A percentile compares a stretch with the other conserved stretches of the same genome.
Evolutionary conservation across 2,329 filamentous ascomycete genomes (phyloP).

Genomic region (Aspergillus aculeatinus): DNA sequence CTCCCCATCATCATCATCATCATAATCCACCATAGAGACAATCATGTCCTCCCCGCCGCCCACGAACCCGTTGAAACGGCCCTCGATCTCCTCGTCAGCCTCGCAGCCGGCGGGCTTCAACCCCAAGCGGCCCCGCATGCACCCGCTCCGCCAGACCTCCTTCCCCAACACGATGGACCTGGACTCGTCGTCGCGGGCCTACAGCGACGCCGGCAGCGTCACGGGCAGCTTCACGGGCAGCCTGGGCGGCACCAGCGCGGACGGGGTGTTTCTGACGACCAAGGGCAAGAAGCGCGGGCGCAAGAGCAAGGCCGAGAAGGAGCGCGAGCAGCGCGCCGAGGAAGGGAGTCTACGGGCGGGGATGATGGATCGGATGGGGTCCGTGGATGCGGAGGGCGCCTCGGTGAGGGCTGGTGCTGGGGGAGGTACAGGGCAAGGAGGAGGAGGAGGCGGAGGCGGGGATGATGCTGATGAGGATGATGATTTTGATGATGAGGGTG

Average conservation of each 20-base stretch:
- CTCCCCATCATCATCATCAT: too few relatives aligned
- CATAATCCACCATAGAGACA: too few relatives aligned
- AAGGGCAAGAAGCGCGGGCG: conserved; percentile 37
- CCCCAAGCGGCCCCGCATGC: conserved; percentile 39
- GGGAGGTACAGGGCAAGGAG: conserved; percentile 38
- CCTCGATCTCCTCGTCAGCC: conserved; percentile 40
- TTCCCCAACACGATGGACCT: conserved; percentile 40
- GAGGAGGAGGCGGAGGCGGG: conserved; percentile 47
- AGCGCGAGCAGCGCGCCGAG: conserved; percentile 30
- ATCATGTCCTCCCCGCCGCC: conserved; percentile 41
- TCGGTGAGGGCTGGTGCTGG: conserved; percentile 33
- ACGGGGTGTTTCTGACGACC: conserved; percentile 32
- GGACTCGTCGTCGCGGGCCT: conserved; percentile 27
- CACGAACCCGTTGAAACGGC: conserved; percentile 41
- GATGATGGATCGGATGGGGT: conserved; percentile 30
- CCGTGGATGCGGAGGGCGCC: conserved; percentile 32
- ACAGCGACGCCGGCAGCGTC: conserved; percentile 42
- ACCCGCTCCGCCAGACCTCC: conserved; percentile 50
- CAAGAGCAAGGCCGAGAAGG: conserved; percentile 41
- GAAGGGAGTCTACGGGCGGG: conserved; percentile 26
- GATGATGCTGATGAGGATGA: conserved; percentile 54
- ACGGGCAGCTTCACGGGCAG: conserved; percentile 46
- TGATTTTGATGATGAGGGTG: conserved; percentile 49
- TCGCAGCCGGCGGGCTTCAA: conserved; percentile 34
- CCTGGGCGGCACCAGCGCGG: conserved; percentile 37